Conservation (phyloP, 116 monocot species). For the Posidonia oceanica region DNA sequence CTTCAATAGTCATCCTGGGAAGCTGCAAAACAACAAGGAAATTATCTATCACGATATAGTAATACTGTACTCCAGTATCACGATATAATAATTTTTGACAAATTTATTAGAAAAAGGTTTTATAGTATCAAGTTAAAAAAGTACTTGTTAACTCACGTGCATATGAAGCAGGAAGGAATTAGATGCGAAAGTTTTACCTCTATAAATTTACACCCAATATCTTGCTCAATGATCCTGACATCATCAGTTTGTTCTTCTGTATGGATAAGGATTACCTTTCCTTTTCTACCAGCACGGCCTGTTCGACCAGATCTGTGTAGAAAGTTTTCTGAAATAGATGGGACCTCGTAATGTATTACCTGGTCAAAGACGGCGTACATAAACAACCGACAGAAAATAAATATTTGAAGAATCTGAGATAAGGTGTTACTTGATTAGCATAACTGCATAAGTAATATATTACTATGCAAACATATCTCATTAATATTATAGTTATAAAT, state of each 20-base stretch:
- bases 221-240: conserved; percentile 55
- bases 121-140: not conserved
- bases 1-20: conserved; percentile 1
- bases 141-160: not conserved
- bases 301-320: conserved; percentile 88
- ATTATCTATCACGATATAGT: not conserved
- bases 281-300: conserved; percentile 83
- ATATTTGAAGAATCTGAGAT: not conserved
- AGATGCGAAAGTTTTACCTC: conserved; percentile 30
- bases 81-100: not conserved
- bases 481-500: no score
- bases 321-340: conserved; percentile 62
- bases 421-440: not conserved
- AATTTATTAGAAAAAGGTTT: not conserved
- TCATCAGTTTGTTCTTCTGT: conserved; percentile 34
- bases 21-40: not conserved
- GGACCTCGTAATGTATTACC: conserved; percentile 84
- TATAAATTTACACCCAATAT: conserved; percentile 63
- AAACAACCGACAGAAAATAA: not conserved
- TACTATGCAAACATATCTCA: no score
- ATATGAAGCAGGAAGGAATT: not conserved
- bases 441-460: not conserved
- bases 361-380: conserved; percentile 9
- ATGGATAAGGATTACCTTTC: conserved; percentile 65
- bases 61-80: not conserved